phyloP scores from a whole-genome alignment of 169 alveolate species.

The Plasmodium yoelii region DNA sequence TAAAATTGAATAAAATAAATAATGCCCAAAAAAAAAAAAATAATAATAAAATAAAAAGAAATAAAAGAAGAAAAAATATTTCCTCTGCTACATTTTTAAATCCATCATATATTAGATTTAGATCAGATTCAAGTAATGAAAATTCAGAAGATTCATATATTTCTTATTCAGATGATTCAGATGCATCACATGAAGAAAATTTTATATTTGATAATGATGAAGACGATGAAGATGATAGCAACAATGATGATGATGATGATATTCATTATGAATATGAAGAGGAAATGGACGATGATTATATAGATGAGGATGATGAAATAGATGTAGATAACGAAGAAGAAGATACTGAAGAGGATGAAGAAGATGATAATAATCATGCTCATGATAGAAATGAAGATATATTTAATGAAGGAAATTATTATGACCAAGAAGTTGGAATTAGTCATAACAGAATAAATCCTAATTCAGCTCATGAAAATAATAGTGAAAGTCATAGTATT shows the following conservation, averaged over 20 bases:
- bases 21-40: conserved; percentile 43
- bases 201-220: conserved; percentile 54
- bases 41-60: conserved; percentile 56
- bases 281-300: conserved; percentile 74
- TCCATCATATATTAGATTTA: conserved; percentile 74
- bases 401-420: conserved; percentile 8
- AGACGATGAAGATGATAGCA: conserved; percentile 1
- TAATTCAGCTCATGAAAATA: conserved; percentile 8
- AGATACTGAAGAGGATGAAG: conserved; percentile 10
- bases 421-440: not conserved
- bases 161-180: conserved; percentile 18
- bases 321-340: conserved; percentile 17
- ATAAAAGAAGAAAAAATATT: conserved; percentile 56
- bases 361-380: conserved; percentile 21
- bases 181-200: conserved; percentile 59
- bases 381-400: conserved; percentile 7
- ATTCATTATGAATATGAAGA: conserved; percentile 66
- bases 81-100: conserved; percentile 48
- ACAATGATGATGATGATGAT: conserved; percentile 66
- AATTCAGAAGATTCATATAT: conserved; percentile 47
- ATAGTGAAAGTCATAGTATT: conserved; percentile 1
- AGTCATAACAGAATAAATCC: not conserved
- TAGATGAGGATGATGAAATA: conserved; percentile 39
- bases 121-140: conserved; percentile 73
- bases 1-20: conserved; percentile 56